These are phyloP conservation scores for Durusdinium trenchii DNA, from an alignment of 73 alveolate genomes.

Conservation along the genomic window DNA sequence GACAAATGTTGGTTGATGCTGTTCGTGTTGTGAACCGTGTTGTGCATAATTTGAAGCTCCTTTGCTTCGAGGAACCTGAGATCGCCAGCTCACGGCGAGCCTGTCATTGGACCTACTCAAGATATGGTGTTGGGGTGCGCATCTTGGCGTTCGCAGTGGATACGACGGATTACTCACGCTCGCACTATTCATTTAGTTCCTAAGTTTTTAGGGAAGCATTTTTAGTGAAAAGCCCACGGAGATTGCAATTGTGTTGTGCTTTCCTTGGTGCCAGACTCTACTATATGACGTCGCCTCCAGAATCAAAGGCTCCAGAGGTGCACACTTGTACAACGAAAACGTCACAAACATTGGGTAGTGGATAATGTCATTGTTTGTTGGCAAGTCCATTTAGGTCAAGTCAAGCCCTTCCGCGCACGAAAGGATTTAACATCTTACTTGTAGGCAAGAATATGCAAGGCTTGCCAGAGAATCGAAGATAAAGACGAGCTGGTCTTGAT, in stretches of 20 bases:
- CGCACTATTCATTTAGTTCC: background rate
- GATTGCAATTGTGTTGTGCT: background rate
- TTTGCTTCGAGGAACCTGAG: conserved; percentile 23
- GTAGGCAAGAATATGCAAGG: background rate
- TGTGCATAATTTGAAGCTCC: too few species aligned
- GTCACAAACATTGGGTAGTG: background rate
- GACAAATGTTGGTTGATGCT: too few species aligned
- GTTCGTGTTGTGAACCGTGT: too few species aligned
- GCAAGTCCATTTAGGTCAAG: background rate
- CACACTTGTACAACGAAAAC: background rate
- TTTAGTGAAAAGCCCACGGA: background rate
- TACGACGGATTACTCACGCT: background rate
- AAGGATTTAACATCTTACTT: too few species aligned
- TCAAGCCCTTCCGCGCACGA: background rate
- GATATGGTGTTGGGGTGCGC: conserved; percentile 82
- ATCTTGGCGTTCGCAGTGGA: background rate
- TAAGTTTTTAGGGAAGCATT: background rate
- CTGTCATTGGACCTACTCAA: conserved; percentile 91
- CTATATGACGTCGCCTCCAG: conserved; percentile 54
- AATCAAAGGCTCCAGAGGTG: conserved; percentile 8
- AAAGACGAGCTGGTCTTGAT: conserved; percentile 13
- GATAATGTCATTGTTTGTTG: background rate
- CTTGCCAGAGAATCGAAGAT: background rate
- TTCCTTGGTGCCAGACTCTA: conserved; percentile 41
- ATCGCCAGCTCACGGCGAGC: conserved; percentile 81